phyloP scores from a whole-genome alignment of 2,329 filamentous ascomycete genomes.

The Lecanoromycetidae sp. region DNA sequence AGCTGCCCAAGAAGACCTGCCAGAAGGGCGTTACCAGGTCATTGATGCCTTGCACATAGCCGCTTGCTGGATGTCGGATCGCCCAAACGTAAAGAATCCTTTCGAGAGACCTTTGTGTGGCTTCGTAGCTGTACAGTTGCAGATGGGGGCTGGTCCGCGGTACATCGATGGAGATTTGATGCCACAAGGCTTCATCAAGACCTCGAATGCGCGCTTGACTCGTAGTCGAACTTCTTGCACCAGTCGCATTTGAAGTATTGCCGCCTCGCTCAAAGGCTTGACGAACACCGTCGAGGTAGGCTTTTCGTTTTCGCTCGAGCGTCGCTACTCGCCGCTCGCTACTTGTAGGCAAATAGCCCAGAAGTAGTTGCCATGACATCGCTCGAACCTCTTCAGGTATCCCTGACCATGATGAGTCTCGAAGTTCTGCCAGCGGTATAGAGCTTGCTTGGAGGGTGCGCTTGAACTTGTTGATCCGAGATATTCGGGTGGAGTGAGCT shows the following conservation, averaged over 20 bases:
- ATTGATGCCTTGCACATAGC: slow-evolving; percentile 97
- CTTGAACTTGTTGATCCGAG: slow-evolving; percentile 97
- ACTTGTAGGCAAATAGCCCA: slow-evolving; percentile 93
- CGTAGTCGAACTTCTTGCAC: slow-evolving; percentile 26
- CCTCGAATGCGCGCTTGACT: slow-evolving; percentile 54
- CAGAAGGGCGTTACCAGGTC: slow-evolving; percentile 95
- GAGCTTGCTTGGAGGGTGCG: slow-evolving; percentile 84
- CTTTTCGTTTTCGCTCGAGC: slow-evolving; percentile 85
- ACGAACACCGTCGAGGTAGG: slow-evolving; percentile 83
- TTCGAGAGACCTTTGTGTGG: slow-evolving; percentile 86
- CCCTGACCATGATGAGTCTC: slow-evolving; percentile 83
- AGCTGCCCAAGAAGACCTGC: slow-evolving; percentile 90
- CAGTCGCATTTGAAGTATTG: slow-evolving; percentile 23
- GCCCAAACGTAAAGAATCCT: slow-evolving; percentile 96
- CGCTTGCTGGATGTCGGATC: slow-evolving; percentile 89
- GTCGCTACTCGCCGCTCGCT: slow-evolving; percentile 83
- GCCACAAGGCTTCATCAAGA: slow-evolving; percentile 95
- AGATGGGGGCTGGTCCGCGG: slow-evolving; percentile 93
- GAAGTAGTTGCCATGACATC: slow-evolving; percentile 96
- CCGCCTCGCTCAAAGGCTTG: slow-evolving; percentile 50
- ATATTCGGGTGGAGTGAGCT: slow-evolving; percentile 73
- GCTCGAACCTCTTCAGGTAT: slow-evolving; percentile 89
- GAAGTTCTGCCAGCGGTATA: slow-evolving; percentile 71
- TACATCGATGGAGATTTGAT: slow-evolving; percentile 97
- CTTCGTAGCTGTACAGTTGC: slow-evolving; percentile 88